These are phyloP conservation scores for Pestalotiopsis sp. DNA, from an alignment of 2,329 filamentous ascomycete species.

Conservation along the genomic window DNA sequence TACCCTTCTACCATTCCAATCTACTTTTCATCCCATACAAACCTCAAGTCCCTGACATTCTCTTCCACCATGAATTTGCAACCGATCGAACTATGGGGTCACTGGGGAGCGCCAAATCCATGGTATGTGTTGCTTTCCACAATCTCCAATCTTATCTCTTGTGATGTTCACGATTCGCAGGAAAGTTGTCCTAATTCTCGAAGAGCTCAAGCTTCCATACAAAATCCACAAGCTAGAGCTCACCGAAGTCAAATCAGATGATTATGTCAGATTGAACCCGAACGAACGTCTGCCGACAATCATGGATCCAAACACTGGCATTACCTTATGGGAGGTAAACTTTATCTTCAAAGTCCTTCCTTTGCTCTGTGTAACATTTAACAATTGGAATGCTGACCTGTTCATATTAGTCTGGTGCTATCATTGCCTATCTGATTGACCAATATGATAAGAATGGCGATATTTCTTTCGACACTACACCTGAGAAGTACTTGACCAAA, in stretches of 20 bases:
- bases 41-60: neutral
- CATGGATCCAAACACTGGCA: slow-evolving; percentile 41
- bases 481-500: slow-evolving; percentile 30
- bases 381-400: neutral
- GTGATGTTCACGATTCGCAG: neutral
- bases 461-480: slow-evolving; percentile 27
- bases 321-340: slow-evolving; percentile 45
- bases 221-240: slow-evolving; percentile 18
- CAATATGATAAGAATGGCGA: slow-evolving; percentile 43
- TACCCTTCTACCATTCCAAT: too few species aligned
- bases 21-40: too few species aligned
- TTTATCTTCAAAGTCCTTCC: too few species aligned
- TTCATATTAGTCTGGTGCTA: slow-evolving; percentile 40
- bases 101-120: slow-evolving; percentile 4
- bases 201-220: slow-evolving; percentile 34
- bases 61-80: neutral
- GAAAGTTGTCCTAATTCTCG: slow-evolving; percentile 31
- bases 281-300: slow-evolving; percentile 36
- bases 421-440: slow-evolving; percentile 48
- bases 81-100: slow-evolving; percentile 1
- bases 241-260: slow-evolving; percentile 28
- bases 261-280: slow-evolving; percentile 31
- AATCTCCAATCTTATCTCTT: neutral
- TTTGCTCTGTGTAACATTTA: too few species aligned
- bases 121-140: neutral